Evolutionary conservation across 306 rosid species (phyloP).

Genomic region (Rosa lucieae): DNA sequence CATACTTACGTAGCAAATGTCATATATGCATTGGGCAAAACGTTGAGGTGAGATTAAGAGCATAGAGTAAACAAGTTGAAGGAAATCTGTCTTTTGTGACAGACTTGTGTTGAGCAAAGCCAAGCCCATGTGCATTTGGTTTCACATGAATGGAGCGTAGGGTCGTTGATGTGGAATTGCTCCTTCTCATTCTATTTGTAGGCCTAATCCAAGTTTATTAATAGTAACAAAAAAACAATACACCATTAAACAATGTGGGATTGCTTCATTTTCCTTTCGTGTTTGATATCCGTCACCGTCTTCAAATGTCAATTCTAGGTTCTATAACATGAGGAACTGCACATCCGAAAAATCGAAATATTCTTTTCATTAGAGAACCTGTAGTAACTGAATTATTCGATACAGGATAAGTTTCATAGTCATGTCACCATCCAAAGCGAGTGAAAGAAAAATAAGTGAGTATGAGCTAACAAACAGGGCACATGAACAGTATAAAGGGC

Average conservation of each 20-base stretch:
- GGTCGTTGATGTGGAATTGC: slow-evolving; percentile 17
- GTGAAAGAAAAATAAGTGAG: neutral
- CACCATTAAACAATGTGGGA: neutral
- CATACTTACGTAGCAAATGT: neutral
- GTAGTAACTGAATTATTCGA: neutral
- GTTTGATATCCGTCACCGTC: slow-evolving; percentile 1
- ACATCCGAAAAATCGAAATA: neutral
- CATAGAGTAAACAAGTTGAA: slow-evolving; percentile 7
- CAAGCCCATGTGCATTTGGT: slow-evolving; percentile 39
- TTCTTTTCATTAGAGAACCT: neutral
- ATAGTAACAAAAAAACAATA: neutral
- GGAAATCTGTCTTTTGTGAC: slow-evolving; percentile 2
- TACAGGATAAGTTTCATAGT: neutral
- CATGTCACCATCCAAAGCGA: neutral
- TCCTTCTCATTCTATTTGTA: neutral
- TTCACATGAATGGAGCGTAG: slow-evolving; percentile 21
- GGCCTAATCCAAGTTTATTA: neutral
- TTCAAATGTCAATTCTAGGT: slow-evolving; percentile 2
- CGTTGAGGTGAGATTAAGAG: neutral
- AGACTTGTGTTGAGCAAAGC: slow-evolving; percentile 10
- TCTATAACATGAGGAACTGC: slow-evolving; percentile 2
- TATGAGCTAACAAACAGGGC: neutral
- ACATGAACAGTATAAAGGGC: neutral
- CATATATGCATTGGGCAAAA: neutral
- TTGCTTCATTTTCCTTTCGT: slow-evolving; percentile 1